These are phyloP conservation scores for Saccharum hybrid DNA, from an alignment of 202 grass and related monocot species.

Conservation along the genomic window DNA sequence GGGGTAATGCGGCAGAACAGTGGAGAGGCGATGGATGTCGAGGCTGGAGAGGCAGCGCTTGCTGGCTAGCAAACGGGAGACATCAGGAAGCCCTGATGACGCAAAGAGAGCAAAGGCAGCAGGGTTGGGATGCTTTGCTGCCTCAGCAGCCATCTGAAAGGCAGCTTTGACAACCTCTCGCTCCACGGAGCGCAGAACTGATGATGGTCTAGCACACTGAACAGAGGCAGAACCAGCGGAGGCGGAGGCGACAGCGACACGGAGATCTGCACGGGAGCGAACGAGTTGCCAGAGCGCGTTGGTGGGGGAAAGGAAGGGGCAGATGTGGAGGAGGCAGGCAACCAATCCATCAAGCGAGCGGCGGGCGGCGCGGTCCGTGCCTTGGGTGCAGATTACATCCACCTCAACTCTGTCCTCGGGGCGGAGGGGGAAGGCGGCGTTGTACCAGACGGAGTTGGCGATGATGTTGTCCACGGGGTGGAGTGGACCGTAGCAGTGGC, in stretches of 20 bases:
- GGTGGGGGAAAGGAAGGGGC: background rate
- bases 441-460: conserved; percentile 11
- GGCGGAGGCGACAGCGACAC: too few species aligned
- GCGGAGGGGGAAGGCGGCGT: conserved; percentile 9
- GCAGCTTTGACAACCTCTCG: background rate
- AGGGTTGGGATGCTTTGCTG: conserved; percentile 2
- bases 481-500: background rate
- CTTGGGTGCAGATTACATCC: background rate
- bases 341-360: conserved; percentile 30
- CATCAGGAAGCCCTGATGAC: background rate
- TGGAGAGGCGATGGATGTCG: conserved; percentile 8
- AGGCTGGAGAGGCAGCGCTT: conserved; percentile 5
- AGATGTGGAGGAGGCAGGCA: conserved; percentile 1
- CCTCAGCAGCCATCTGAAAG: background rate
- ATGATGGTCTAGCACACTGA: background rate
- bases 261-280: background rate
- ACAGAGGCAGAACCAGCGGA: background rate
- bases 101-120: background rate
- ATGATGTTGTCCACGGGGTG: conserved; percentile 19
- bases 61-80: background rate
- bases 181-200: background rate
- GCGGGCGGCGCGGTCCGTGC: background rate
- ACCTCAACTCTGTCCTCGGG: background rate
- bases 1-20: background rate
- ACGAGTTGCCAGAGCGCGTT: conserved; percentile 35